Conservation (phyloP, 2,329 filamentous ascomycete genomes). For the Trichoderma semiorbis region DNA sequence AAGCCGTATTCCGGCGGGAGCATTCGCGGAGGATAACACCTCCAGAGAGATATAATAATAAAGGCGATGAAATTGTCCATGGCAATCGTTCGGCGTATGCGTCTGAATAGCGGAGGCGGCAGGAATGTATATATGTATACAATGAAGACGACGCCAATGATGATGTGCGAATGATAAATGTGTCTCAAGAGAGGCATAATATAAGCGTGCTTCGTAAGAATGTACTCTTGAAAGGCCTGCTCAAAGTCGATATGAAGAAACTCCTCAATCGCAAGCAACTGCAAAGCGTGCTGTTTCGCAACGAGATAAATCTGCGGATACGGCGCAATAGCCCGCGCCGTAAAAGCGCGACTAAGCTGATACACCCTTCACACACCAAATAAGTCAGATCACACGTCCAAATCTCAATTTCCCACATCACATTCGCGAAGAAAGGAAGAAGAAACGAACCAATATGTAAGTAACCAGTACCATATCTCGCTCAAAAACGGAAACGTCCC, state of each 20-base stretch:
- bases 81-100: not conserved
- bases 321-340: not conserved
- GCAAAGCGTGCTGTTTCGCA: not conserved
- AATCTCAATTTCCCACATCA: too few species aligned
- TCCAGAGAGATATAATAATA: not conserved
- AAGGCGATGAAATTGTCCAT: slow-evolving; percentile 6
- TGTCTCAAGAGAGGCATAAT: not conserved
- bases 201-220: not conserved
- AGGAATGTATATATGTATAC: not conserved
- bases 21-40: not conserved
- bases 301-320: slow-evolving; percentile 1
- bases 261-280: not conserved
- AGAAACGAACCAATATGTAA: slow-evolving; percentile 12
- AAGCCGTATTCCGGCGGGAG: not conserved
- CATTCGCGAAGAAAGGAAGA: too few species aligned
- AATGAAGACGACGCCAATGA: slow-evolving; percentile 6
- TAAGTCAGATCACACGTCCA: too few species aligned
- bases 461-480: slow-evolving; percentile 9
- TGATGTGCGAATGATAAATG: slow-evolving; percentile 2
- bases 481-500: slow-evolving; percentile 5
- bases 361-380: too few species aligned
- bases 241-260: not conserved
- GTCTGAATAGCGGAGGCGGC: not conserved
- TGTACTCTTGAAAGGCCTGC: not conserved
- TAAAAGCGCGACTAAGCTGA: slow-evolving; percentile 1